These are phyloP conservation scores for Pseudogymnoascus sp. DNA, from an alignment of 2,329 filamentous ascomycete genomes.

Conservation along the genomic window DNA sequence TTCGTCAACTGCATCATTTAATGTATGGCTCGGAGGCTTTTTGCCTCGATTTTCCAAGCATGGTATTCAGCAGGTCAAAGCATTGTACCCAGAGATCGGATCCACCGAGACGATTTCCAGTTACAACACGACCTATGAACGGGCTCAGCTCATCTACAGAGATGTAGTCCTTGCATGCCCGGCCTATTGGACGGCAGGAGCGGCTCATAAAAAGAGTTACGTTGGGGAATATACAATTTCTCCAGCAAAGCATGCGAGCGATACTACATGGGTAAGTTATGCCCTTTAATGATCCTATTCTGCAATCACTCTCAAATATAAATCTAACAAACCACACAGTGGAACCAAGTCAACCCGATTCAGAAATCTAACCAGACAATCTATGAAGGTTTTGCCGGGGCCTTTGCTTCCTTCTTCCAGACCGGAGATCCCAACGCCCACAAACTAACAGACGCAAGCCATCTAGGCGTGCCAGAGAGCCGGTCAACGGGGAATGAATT, in stretches of 20 bases:
- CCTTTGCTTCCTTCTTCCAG: conserved; percentile 53
- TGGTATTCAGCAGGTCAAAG: conserved; percentile 35
- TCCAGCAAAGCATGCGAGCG: conserved; percentile 52
- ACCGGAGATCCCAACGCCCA: conserved; percentile 51
- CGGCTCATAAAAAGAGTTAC: conserved; percentile 40
- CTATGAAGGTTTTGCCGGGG: conserved; percentile 50
- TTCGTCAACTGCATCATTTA: conserved; percentile 41
- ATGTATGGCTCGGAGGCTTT: conserved; percentile 46
- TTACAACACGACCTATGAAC: conserved; percentile 44
- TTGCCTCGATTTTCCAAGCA: conserved; percentile 39
- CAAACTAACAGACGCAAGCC: conserved; percentile 42
- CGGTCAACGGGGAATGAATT: conserved; percentile 38
- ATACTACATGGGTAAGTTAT: conserved; percentile 45
- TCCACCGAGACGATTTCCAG: conserved; percentile 35
- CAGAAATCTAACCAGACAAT: conserved; percentile 46
- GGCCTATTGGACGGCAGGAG: conserved; percentile 46
- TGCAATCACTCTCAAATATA: neutral
- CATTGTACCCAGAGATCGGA: conserved; percentile 42
- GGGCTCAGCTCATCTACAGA: conserved; percentile 50
- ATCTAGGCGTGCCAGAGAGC: conserved; percentile 38
- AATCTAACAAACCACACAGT: conserved; percentile 31
- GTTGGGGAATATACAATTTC: conserved; percentile 52
- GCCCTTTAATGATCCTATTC: neutral
- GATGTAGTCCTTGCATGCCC: conserved; percentile 55
- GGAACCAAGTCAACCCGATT: conserved; percentile 47